These are phyloP conservation scores for Vachellia pachyceras DNA, from an alignment of 306 rosid species.

Conservation along the genomic window DNA sequence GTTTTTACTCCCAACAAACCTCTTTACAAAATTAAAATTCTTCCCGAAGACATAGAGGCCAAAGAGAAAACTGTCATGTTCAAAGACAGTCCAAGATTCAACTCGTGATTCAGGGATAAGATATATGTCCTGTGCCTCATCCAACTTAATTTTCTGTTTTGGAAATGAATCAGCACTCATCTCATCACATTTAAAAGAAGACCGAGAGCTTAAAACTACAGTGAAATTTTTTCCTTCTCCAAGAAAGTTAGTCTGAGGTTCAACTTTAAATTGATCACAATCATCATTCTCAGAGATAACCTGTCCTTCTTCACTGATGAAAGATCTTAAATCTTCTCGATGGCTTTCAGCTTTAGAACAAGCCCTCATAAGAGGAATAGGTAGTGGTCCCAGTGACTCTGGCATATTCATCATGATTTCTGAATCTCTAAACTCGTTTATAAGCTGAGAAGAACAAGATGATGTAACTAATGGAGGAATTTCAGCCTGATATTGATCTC, in stretches of 20 bases:
- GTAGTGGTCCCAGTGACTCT: conserved; percentile 37
- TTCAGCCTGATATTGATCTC: conserved; percentile 62
- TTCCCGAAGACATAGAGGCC: conserved; percentile 65
- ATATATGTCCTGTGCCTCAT: conserved; percentile 35
- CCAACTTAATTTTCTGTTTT: conserved; percentile 19
- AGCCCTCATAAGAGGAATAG: conserved; percentile 46
- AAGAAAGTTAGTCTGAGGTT: conserved; percentile 8
- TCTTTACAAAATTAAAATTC: conserved; percentile 48
- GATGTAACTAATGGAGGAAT: conserved; percentile 46
- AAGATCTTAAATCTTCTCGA: conserved; percentile 35
- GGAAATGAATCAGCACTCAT: conserved; percentile 7
- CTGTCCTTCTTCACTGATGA: conserved; percentile 32
- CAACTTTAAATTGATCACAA: conserved; percentile 2
- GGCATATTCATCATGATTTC: conserved; percentile 27
- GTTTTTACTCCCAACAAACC: conserved; percentile 52
- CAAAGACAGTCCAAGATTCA: conserved; percentile 50
- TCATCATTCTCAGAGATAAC: conserved; percentile 29
- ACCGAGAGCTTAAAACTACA: conserved; percentile 23
- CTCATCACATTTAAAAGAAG: conserved; percentile 30
- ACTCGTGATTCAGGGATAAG: conserved; percentile 49
- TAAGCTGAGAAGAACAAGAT: conserved; percentile 36
- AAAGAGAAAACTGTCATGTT: conserved; percentile 56
- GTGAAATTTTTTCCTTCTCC: conserved; percentile 22
- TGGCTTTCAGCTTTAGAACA: conserved; percentile 38
- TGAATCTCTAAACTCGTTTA: conserved; percentile 37